phyloP scores from a whole-genome alignment of 2,329 filamentous ascomycete species.

The Cylindrodendrum hubeiense region DNA sequence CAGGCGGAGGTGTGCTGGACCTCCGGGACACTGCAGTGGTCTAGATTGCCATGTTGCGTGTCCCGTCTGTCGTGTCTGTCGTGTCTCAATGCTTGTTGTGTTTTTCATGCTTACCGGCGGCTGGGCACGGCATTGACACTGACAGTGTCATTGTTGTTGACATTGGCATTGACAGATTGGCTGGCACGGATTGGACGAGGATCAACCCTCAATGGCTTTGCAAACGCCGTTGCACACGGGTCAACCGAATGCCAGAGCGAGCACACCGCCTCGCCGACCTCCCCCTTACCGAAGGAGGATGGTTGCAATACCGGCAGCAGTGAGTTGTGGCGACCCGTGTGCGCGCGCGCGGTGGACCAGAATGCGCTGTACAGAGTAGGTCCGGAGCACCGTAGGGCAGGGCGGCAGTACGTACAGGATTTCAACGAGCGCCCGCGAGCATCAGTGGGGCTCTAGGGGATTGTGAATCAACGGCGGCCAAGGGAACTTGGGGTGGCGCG shows the following conservation, averaged over 20 bases:
- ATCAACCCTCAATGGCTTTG: slow-evolving; percentile 12
- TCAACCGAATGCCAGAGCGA: neutral
- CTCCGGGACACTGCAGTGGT: slow-evolving; percentile 1
- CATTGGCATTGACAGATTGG: slow-evolving; percentile 6
- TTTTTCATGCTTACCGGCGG: slow-evolving; percentile 16
- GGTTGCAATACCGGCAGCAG: slow-evolving; percentile 5
- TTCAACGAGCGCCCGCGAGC: slow-evolving; percentile 16
- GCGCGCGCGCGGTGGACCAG: neutral
- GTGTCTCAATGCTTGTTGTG: slow-evolving; percentile 3
- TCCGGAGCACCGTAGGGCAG: neutral
- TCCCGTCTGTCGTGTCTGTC: neutral
- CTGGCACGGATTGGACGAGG: neutral
- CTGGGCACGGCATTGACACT: slow-evolving; percentile 12
- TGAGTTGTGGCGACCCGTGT: slow-evolving; percentile 11
- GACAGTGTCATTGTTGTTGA: neutral
- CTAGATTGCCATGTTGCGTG: slow-evolving; percentile 1
- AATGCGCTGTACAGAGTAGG: neutral
- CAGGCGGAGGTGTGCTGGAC: neutral
- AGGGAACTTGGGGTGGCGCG: slow-evolving; percentile 15
- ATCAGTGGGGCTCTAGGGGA: slow-evolving; percentile 18
- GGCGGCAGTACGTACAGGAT: neutral
- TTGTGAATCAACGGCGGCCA: slow-evolving; percentile 19
- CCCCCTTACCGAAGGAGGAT: slow-evolving; percentile 3
- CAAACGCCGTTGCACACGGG: slow-evolving; percentile 11
- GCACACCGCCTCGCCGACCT: slow-evolving; percentile 22